phyloP scores from a whole-genome alignment of 352 stramenopile species.

The Globisporangium alternatum region DNA sequence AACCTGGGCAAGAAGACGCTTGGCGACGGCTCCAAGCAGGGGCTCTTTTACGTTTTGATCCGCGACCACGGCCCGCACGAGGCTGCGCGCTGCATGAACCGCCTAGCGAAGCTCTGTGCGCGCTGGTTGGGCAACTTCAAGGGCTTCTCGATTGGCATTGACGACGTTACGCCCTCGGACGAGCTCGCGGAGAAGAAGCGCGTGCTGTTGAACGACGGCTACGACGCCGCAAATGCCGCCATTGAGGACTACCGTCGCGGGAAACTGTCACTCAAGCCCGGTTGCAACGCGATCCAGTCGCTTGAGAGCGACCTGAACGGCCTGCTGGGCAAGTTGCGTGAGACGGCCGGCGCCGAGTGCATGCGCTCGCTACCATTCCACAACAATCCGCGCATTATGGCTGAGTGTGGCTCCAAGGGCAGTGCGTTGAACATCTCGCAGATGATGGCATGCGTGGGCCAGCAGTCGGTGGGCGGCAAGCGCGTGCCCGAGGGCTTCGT shows the following conservation, averaged over 20 bases:
- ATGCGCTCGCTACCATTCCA: slow-evolving; percentile 98
- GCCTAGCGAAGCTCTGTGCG: slow-evolving; percentile 96
- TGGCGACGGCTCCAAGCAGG: slow-evolving; percentile 97
- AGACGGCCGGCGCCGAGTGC: slow-evolving; percentile 96
- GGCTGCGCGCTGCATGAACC: slow-evolving; percentile 97
- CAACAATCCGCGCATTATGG: slow-evolving; percentile 98
- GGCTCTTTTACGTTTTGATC: slow-evolving; percentile 97
- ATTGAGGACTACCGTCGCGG: slow-evolving; percentile 95
- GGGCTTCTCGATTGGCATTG: slow-evolving; percentile 99
- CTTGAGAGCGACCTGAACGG: slow-evolving; percentile 99
- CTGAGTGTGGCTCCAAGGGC: slow-evolving; percentile 98
- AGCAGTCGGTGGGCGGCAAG: slow-evolving; percentile 98
- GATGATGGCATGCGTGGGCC: slow-evolving; percentile 99
- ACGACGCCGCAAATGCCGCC: slow-evolving; percentile 84
- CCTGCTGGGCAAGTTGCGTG: slow-evolving; percentile 96
- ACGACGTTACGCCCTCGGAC: slow-evolving; percentile 97
- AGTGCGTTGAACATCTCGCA: slow-evolving; percentile 99
- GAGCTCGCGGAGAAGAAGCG: slow-evolving; percentile 95
- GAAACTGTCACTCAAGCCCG: slow-evolving; percentile 93
- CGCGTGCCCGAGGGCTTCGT: slow-evolving; percentile 99
- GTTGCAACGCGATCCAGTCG: slow-evolving; percentile 97
- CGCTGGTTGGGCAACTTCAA: slow-evolving; percentile 97
- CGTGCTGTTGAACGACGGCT: slow-evolving; percentile 88
- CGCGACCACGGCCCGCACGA: slow-evolving; percentile 92
- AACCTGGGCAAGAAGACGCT: slow-evolving; percentile 99